Evolutionary conservation across 192 early-diverging fungal species (phyloP).

Genomic region (Backusella tuberculispora): DNA sequence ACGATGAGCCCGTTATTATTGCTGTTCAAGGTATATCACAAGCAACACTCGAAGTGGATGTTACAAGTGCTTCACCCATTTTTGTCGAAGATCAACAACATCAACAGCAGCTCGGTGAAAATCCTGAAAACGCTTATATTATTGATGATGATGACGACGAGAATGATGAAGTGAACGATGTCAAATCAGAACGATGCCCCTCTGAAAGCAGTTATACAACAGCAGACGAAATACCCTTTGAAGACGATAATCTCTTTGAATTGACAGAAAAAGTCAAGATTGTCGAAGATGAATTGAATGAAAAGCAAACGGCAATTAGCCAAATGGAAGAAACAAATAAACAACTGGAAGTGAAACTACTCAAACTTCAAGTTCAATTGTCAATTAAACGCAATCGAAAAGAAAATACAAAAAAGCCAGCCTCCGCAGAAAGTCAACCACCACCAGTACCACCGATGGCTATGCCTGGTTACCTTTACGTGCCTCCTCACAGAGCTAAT

Average conservation of each 20-base stretch:
- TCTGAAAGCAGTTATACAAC: neutral
- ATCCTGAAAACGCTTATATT: neutral
- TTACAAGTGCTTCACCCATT: neutral
- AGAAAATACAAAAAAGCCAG: neutral
- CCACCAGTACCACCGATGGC: neutral
- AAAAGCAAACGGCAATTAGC: neutral
- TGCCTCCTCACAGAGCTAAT: neutral
- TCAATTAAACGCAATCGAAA: neutral
- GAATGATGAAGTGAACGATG: neutral
- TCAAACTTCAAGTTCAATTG: neutral
- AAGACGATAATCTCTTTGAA: neutral
- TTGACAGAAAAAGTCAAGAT: neutral
- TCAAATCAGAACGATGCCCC: neutral
- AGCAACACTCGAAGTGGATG: neutral
- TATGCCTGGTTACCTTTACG: neutral
- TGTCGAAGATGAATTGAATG: neutral
- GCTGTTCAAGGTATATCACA: neutral
- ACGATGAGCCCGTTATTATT: neutral
- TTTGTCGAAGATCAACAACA: neutral
- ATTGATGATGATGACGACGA: constrained; percentile 3
- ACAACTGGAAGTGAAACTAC: neutral
- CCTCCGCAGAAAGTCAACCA: neutral
- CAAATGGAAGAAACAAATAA: neutral
- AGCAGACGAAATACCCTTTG: neutral
- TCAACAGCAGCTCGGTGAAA: neutral